Evolutionary conservation across 805 yeast species (phyloP).

Genomic region (Suhomyces faveliae): DNA sequence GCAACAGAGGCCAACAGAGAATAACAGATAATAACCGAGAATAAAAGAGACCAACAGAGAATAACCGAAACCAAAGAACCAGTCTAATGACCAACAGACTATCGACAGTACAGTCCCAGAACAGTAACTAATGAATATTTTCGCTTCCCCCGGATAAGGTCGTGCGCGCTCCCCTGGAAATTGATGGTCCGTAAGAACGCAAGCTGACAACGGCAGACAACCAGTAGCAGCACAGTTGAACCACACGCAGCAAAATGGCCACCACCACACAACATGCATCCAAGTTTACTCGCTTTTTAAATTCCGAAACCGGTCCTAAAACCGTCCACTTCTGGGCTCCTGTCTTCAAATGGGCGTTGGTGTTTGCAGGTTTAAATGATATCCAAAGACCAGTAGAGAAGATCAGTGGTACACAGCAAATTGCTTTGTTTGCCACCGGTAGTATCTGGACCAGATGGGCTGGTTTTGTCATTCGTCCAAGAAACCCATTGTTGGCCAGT

Average conservation of each 20-base stretch:
- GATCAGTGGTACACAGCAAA: conserved; percentile 84
- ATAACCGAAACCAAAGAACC: no score
- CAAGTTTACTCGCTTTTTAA: conserved; percentile 67
- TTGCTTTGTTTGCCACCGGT: conserved; percentile 87
- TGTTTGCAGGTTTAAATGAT: conserved; percentile 88
- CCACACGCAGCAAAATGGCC: conserved; percentile 20
- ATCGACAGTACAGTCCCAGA: no score
- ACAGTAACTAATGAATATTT: no score
- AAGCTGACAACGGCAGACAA: neutral
- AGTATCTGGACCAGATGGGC: conserved; percentile 99
- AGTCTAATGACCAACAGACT: no score
- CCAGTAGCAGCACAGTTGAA: neutral
- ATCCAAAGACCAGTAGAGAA: conserved; percentile 87
- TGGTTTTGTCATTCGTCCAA: conserved; percentile 80
- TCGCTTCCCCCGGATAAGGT: neutral
- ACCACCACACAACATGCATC: conserved; percentile 38
- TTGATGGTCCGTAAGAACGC: neutral
- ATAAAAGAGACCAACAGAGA: no score
- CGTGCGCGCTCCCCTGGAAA: conserved; percentile 6
- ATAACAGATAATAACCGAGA: no score
- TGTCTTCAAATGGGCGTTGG: conserved; percentile 75
- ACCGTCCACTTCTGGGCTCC: conserved; percentile 97
- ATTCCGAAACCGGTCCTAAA: conserved; percentile 90
- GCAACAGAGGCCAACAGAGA: no score
- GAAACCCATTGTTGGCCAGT: conserved; percentile 81